Evolutionary conservation across 2,329 filamentous ascomycete species (phyloP), one percentile per base, ranked within the genome.

Genomic region (Bipolaris bicolor): DNA sequence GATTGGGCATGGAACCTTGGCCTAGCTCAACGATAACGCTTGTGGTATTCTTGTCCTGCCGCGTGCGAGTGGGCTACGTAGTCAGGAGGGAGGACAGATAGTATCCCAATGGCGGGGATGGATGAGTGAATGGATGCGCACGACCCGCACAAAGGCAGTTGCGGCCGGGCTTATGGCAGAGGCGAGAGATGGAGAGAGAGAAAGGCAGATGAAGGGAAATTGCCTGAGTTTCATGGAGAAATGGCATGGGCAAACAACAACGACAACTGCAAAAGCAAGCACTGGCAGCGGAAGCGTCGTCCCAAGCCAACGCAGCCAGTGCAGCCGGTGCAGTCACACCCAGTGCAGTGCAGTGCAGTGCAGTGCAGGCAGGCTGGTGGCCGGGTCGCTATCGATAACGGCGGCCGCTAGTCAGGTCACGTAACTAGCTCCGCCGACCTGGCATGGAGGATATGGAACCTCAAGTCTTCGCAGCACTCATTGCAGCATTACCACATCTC

Each of bases 401-500:
- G 15, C 40, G 41, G 34, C 49, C n/a, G 52, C 52, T 52, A 48
- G 54, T 52, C 41, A 46, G 52, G 54, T 57, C 54, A 57, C 54
- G 54, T 53, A 57, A 53, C 46, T 57, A 57, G 54, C 54, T 53
- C 54, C 43, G 20, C 49, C 49, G 49, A 44, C 31, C 43, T 41
- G 49, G 41, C 49, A 56, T 53, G 40, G 54, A 43, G 54, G 49
- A 47, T 52, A 49, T 49, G 24, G 26, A 53, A 37, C 47, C 45
- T 48, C 52, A 26, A 49, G 48, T 43, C 41, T 55, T 55, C 44
- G 49, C 41, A 41, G 50, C 48, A 41, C 48, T 40, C 49, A 49
- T 18, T 49, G 44, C 57, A 49, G 48, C 47, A 60, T 60, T 57
- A 50, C 52, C 52, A n/a, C 63, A 60, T 61, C 55, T 47, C 59